phyloP scores from a whole-genome alignment of 768 basidiomycete species.

The Crepidotus variabilis region DNA sequence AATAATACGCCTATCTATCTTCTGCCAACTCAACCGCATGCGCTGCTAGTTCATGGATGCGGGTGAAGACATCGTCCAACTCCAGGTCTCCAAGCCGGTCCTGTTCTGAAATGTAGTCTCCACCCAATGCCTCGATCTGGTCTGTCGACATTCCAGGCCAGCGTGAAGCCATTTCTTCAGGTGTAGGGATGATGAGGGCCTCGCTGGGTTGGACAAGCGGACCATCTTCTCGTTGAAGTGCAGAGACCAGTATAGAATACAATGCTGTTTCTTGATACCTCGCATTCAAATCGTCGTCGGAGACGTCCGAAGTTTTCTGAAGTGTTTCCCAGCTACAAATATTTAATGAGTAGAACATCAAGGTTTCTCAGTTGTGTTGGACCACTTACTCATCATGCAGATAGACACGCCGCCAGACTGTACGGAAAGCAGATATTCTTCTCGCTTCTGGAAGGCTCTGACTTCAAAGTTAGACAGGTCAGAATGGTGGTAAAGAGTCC shows the following conservation, averaged over 20 bases:
- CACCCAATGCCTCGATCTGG: constrained; percentile 51
- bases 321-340: constrained; percentile 72
- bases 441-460: constrained; percentile 72
- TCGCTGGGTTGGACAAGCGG: constrained; percentile 54
- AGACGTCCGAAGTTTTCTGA: constrained; percentile 67
- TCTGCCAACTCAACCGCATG: constrained; percentile 31
- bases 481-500: background rate
- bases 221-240: constrained; percentile 39
- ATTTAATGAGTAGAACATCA: constrained; percentile 1
- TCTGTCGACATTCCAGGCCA: constrained; percentile 74
- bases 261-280: constrained; percentile 75
- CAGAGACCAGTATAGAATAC: constrained; percentile 57
- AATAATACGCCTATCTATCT: constrained; percentile 5
- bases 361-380: background rate
- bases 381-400: constrained; percentile 79
- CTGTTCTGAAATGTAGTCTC: constrained; percentile 63
- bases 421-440: constrained; percentile 62
- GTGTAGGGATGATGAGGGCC: constrained; percentile 55
- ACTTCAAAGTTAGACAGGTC: background rate
- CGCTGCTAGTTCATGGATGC: constrained; percentile 59
- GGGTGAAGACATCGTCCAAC: constrained; percentile 57
- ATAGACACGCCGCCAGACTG: constrained; percentile 86
- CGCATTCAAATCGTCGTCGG: constrained; percentile 71
- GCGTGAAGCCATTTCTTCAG: constrained; percentile 59
- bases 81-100: constrained; percentile 53